A percentile compares a stretch with the other conserved stretches of the same genome.
Conservation (phyloP, 2,329 filamentous ascomycete genomes). For the Apiospora hydei region DNA sequence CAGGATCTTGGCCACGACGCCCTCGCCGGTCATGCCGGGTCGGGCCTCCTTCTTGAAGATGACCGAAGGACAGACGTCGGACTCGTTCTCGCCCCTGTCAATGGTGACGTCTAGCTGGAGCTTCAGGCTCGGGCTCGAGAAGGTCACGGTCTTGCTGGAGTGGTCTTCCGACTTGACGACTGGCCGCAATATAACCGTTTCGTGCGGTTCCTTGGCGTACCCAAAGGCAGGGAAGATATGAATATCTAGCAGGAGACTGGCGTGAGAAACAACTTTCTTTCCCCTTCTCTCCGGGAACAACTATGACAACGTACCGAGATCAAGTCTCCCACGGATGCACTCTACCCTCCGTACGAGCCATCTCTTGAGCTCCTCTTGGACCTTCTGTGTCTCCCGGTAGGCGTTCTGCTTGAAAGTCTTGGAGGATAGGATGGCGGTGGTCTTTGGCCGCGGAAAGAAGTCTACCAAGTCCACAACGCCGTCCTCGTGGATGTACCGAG, state of each 20-base stretch:
- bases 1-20: conserved; percentile 65
- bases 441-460: conserved; percentile 77
- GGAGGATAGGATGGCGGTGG: conserved; percentile 58
- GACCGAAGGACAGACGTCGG: conserved; percentile 58
- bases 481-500: conserved; percentile 78
- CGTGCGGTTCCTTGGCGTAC: conserved; percentile 71
- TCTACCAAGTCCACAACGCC: conserved; percentile 77
- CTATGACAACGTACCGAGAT: conserved; percentile 54
- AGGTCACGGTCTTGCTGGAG: conserved; percentile 67
- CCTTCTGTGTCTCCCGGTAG: conserved; percentile 59
- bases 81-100: conserved; percentile 61
- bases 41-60: conserved; percentile 61
- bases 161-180: conserved; percentile 47
- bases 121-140: conserved; percentile 64
- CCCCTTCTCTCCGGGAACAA: neutral
- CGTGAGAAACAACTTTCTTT: neutral
- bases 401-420: conserved; percentile 54
- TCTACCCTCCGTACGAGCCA: conserved; percentile 77
- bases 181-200: conserved; percentile 60
- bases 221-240: conserved; percentile 78
- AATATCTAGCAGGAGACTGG: conserved; percentile 51
- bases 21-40: conserved; percentile 64
- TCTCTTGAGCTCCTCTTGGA: conserved; percentile 70
- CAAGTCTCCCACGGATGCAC: conserved; percentile 72
- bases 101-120: conserved; percentile 74